Percentiles rank a stretch among this genome's conserved stretches.
phyloP scores from a whole-genome alignment of 805 yeast species.

The Wickerhamomyces ciferrii region DNA sequence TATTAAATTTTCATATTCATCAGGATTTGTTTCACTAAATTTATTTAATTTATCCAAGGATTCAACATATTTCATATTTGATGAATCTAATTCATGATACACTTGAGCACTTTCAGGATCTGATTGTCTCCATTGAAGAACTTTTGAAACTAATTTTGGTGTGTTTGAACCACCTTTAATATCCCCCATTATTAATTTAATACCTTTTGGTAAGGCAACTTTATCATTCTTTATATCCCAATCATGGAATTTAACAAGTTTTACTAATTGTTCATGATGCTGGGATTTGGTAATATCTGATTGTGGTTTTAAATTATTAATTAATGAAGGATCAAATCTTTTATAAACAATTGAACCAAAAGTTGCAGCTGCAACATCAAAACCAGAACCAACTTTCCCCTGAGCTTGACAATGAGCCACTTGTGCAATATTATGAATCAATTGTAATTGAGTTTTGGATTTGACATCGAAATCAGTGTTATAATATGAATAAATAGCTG shows the following conservation, averaged over 20 bases:
- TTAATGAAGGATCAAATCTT: conserved; percentile 60
- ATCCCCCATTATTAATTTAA: conserved; percentile 86
- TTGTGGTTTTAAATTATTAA: conserved; percentile 31
- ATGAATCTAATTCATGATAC: conserved; percentile 49
- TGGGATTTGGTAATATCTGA: conserved; percentile 15
- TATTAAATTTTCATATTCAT: conserved; percentile 28
- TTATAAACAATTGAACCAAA: conserved; percentile 83
- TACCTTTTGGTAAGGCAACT: conserved; percentile 61
- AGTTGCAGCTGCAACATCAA: conserved; percentile 94
- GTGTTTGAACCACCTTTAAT: conserved; percentile 91
- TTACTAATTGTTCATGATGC: conserved; percentile 25
- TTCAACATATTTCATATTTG: conserved; percentile 53
- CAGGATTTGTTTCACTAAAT: conserved; percentile 25
- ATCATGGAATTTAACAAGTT: conserved; percentile 34
- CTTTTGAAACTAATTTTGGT: conserved; percentile 79
- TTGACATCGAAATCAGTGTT: conserved; percentile 26
- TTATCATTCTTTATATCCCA: conserved; percentile 60
- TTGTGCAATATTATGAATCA: conserved; percentile 83
- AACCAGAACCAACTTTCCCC: conserved; percentile 93
- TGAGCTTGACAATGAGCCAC: conserved; percentile 92
- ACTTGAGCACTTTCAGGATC: conserved; percentile 45
- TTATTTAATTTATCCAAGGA: conserved; percentile 37
- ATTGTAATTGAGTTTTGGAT: conserved; percentile 17
- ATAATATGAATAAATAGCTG: conserved; percentile 57
- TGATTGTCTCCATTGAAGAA: conserved; percentile 59